Evolutionary conservation across 1,139 yeast species (phyloP), one percentile per base, ranked within the genome.

Genomic region (Lodderomyces elongisporus): DNA sequence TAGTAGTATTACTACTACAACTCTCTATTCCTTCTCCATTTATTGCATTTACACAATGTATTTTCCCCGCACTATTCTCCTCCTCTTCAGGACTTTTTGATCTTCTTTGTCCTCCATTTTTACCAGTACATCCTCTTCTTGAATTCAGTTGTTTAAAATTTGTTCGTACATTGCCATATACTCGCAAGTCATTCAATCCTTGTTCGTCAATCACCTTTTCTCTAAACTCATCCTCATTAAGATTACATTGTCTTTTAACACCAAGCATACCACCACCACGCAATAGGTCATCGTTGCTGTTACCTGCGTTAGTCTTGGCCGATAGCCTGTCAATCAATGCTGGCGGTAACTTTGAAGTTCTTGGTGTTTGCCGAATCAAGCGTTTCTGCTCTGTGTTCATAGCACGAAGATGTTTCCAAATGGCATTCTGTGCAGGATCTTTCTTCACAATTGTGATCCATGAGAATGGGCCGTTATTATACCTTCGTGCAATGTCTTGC

Each of bases 391-490:
- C 34, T 9, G 22, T 18, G 4, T 32, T 25, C 14, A 16, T 20
- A 4, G n/a, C 14, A 15, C 25, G 35, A 12, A 36, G 28, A 32
- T 35, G 43, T 14, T 32, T 27, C 51, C 51, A 52, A 3, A 46
- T 34, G 35, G 42, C 43, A 28, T 35, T 40, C 38, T 62, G 44
- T 5, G 54, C 60, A 3, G 46, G 42, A 40, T 69, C 75, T 33
- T 56, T 55, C 36, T 53, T 49, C 43, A 65, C 45, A 10, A 69
- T 41, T 0, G 73, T 52, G 4, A 66, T 42, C 62, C 73, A 62
- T 0, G 74, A 51, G 33, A 66, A 58, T 0, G 70, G 60, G 1
- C 70, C 74, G 44, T 53, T 58, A 32, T 56, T 53, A 30, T 56
- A 52, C 30, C 62, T 44, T 27, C 66, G 44, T 1, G 52, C 40